Base-by-base conservation (phyloP, 208 protist species). In the Leishmania tropica region DNA sequence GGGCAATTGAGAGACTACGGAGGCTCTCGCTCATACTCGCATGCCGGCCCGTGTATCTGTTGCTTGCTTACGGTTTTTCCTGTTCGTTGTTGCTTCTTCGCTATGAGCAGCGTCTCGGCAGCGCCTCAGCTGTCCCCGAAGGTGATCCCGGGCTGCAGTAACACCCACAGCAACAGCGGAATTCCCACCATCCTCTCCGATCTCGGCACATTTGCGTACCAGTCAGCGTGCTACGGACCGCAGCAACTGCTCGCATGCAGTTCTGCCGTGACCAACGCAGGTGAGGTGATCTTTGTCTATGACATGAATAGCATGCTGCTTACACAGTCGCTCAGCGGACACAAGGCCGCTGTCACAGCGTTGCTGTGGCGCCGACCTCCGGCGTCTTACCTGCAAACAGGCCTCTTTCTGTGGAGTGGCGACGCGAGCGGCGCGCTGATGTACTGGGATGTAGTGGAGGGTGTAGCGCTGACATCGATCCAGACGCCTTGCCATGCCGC, bases 221-320 rank as follows among this genome's bases (percentile, higher is more conserved):
- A 96, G 64, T 85, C 81, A n/a, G 90, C 91, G 64, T 87, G 90
- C 72, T 95, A 93, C 70, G 92, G 94, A 24, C 84, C 76, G 42
- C 90, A 97, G 75, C 88, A 95, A 67, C 80, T 97, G 17, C 79
- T 97, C 21, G 94, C 92, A 13, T 94, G 89, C 78, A 90, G 88
- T 64, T 93, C 87, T 56, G 83, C 76, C 2, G 87, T 87, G 28
- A 81, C 75, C 60, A 48, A 77, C 37, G 83, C 78, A 19, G 89
- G 90, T 31, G 84, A 87, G 48, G 84, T 90, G 47, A 89, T 97
- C 35, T 89, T 93, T 67, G 78, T 97, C 24, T 90, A 89, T 73
- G 92, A 96, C 79, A 90, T 95, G 88, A 94, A 93, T 79, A 96
- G 91, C 76, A 87, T 88, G 84, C 91, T 92, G 75, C 87, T 96